These are phyloP conservation scores for Eucalyptus rudis DNA, from an alignment of 345 rosid species.

Conservation along the genomic window DNA sequence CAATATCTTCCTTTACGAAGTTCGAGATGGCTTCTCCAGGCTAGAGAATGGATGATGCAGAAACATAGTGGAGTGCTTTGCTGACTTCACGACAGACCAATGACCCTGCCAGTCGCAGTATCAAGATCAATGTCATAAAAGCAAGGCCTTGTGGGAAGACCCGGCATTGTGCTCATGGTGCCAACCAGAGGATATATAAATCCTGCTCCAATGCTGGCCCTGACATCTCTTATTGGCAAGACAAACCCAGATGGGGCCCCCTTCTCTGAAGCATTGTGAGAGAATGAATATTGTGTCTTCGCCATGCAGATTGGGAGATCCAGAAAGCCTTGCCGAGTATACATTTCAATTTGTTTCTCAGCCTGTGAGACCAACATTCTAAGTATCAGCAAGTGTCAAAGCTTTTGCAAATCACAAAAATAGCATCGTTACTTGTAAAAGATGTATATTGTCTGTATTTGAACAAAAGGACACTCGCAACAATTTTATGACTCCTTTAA, in stretches of 20 bases:
- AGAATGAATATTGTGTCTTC: constrained; percentile 92
- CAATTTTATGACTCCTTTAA: background rate
- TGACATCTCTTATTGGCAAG: constrained; percentile 82
- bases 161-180: constrained; percentile 98
- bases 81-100: constrained; percentile 59
- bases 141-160: constrained; percentile 97
- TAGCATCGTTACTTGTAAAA: background rate
- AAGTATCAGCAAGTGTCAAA: background rate
- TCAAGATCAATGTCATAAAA: constrained; percentile 87
- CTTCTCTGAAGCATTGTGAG: constrained; percentile 65
- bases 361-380: constrained; percentile 38
- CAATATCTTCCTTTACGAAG: background rate
- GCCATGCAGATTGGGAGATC: constrained; percentile 98
- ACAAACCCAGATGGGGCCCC: constrained; percentile 85
- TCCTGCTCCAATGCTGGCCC: constrained; percentile 97
- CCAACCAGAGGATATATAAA: constrained; percentile 95
- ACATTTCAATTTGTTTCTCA: constrained; percentile 95
- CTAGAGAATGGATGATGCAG: background rate
- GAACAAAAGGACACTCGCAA: background rate
- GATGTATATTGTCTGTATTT: background rate
- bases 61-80: background rate
- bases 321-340: constrained; percentile 77
- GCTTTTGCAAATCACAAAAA: background rate
- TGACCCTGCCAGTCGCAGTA: constrained; percentile 70
- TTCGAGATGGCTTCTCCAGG: background rate